Percentiles rank a stretch among this genome's conserved stretches.
Conservation (phyloP, 805 yeast species). For the Ogataea kodamae region DNA sequence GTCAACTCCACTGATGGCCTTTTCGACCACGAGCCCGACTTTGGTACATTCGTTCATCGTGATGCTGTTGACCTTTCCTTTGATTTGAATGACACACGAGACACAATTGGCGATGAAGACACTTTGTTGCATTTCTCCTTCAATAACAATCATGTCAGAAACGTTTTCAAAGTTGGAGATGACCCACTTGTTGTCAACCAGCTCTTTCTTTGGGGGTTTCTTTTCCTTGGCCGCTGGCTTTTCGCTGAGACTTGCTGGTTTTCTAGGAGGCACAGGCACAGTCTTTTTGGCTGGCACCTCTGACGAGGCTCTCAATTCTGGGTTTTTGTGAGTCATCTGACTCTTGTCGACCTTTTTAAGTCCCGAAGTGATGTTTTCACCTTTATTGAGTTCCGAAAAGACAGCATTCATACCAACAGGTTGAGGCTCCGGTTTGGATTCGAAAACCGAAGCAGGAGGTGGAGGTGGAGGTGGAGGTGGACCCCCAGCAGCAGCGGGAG, state of each 20-base stretch:
- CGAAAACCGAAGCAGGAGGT: conserved; percentile 82
- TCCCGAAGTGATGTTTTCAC: conserved; percentile 77
- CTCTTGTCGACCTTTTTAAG: conserved; percentile 90
- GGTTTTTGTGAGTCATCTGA: conserved; percentile 92
- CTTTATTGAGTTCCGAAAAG: conserved; percentile 85
- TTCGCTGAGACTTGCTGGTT: conserved; percentile 59
- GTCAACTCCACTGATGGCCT: conserved; percentile 83
- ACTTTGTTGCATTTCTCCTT: conserved; percentile 82
- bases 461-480: conserved; percentile 85
- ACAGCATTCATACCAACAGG: conserved; percentile 74
- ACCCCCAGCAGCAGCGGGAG: conserved; percentile 33
- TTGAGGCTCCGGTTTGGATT: conserved; percentile 47
- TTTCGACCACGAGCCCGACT: conserved; percentile 77
- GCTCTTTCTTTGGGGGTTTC: conserved; percentile 59
- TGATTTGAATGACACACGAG: conserved; percentile 71
- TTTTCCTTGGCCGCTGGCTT: conserved; percentile 16
- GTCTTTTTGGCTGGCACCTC: conserved; percentile 47
- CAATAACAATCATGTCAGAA: conserved; percentile 61
- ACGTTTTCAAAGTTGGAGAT: conserved; percentile 70
- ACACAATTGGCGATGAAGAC: conserved; percentile 82
- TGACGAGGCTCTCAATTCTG: conserved; percentile 63
- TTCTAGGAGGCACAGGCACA: conserved; percentile 78
- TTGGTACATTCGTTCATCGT: conserved; percentile 69
- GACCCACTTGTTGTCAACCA: conserved; percentile 86
- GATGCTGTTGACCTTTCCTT: conserved; percentile 89